Conservation (phyloP, 257 asterid genomes). For the Solanum pimpinellifolium region DNA sequence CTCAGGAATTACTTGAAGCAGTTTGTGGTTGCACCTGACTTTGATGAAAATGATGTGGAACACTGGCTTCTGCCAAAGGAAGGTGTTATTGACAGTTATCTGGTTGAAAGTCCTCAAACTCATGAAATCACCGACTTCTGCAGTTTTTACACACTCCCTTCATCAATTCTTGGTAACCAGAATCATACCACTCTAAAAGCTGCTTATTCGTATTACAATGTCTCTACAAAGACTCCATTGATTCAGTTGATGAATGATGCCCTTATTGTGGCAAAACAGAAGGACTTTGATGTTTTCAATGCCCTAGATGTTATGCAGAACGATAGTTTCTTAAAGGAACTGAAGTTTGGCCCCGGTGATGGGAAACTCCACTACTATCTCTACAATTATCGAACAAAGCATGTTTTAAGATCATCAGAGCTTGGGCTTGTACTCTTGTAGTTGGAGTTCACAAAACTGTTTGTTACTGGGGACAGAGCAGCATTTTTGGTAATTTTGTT, state of each 20-base stretch:
- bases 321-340: slow-evolving; percentile 70
- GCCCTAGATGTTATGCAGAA: slow-evolving; percentile 90
- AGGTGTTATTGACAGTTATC: slow-evolving; percentile 60
- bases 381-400: slow-evolving; percentile 66
- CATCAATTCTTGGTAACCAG: slow-evolving; percentile 69
- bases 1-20: slow-evolving; percentile 59
- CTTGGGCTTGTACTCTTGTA: slow-evolving; percentile 86
- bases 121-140: slow-evolving; percentile 75
- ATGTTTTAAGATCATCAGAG: slow-evolving; percentile 55
- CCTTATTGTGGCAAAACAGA: slow-evolving; percentile 67
- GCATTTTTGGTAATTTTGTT: slow-evolving; percentile 13
- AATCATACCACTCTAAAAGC: slow-evolving; percentile 62
- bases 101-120: slow-evolving; percentile 68
- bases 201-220: slow-evolving; percentile 68
- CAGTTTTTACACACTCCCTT: slow-evolving; percentile 83
- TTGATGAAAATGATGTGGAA: slow-evolving; percentile 66
- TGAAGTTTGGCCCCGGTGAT: slow-evolving; percentile 82
- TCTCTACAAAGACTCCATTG: slow-evolving; percentile 56
- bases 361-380: slow-evolving; percentile 85
- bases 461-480: not conserved
- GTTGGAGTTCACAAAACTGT: not conserved
- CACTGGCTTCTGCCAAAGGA: slow-evolving; percentile 83
- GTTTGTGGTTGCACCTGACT: slow-evolving; percentile 66
- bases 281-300: slow-evolving; percentile 69
- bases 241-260: slow-evolving; percentile 85